A percentile compares a stretch with the other conserved stretches of the same genome.
Evolutionary conservation across 257 asterid genomes (phyloP).

Genomic region (Nicotiana knightiana): DNA sequence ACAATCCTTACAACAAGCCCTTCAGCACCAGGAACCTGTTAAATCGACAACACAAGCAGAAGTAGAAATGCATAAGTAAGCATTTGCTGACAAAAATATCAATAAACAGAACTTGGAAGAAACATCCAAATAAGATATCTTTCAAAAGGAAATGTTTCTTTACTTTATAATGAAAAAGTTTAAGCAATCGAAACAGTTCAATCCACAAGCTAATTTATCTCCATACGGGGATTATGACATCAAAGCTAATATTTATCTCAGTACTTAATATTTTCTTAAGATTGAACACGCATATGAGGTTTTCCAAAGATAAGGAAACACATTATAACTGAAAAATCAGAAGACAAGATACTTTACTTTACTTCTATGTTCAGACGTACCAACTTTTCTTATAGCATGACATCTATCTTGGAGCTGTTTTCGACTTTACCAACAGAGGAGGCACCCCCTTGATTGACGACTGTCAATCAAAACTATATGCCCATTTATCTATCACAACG

Average conservation of each 20-base stretch:
- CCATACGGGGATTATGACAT: not conserved
- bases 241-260: not conserved
- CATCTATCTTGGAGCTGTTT: not conserved
- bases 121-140: not conserved
- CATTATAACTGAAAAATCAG: not conserved
- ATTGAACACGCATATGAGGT: no score
- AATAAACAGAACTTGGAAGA: not conserved
- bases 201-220: not conserved
- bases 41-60: not conserved
- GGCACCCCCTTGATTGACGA: not conserved
- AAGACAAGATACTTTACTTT: not conserved
- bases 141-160: not conserved
- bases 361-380: not conserved
- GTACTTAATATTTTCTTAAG: no score
- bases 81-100: not conserved
- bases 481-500: not conserved
- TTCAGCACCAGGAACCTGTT: slow-evolving; percentile 92
- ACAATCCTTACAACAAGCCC: slow-evolving; percentile 95
- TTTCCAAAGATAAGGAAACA: no score
- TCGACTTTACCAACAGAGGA: not conserved
- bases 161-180: not conserved
- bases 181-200: not conserved
- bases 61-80: not conserved
- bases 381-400: not conserved
- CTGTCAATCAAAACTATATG: not conserved